Conservation (phyloP, 2,329 filamentous ascomycete genomes). For the Aspergillus ruber region DNA sequence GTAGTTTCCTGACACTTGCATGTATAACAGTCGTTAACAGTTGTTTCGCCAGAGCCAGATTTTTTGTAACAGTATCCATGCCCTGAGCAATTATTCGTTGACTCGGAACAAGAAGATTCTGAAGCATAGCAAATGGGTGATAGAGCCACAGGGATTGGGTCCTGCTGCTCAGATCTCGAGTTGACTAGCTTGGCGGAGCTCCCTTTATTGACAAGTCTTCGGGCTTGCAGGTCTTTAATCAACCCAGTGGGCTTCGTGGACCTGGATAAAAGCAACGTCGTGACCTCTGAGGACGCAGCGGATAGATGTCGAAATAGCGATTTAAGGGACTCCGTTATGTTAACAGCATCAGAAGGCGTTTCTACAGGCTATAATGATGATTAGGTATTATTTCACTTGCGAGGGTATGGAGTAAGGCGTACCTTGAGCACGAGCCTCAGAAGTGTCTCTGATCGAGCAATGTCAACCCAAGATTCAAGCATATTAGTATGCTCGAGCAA, state of each 20-base stretch:
- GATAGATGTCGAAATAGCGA: slow-evolving; percentile 42
- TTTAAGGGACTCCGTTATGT: slow-evolving; percentile 41
- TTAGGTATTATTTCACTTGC: slow-evolving; percentile 8
- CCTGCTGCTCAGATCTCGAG: slow-evolving; percentile 1
- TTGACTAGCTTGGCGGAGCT: slow-evolving; percentile 1
- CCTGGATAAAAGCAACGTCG: slow-evolving; percentile 49
- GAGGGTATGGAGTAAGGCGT: slow-evolving; percentile 7
- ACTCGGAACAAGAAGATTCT: slow-evolving; percentile 59
- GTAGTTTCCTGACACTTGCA: slow-evolving; percentile 66
- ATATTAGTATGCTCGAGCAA: slow-evolving; percentile 33
- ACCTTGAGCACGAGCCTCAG: slow-evolving; percentile 30
- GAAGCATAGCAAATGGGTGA: slow-evolving; percentile 71
- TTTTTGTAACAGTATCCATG: slow-evolving; percentile 72
- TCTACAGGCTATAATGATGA: slow-evolving; percentile 11
- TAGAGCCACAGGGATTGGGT: slow-evolving; percentile 39
- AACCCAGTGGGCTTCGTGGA: background rate
- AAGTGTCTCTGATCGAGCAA: slow-evolving; percentile 13
- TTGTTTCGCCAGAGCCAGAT: slow-evolving; percentile 41
- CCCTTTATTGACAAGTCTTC: slow-evolving; percentile 2
- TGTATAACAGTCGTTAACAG: slow-evolving; percentile 60
- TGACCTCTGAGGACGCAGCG: slow-evolving; percentile 45
- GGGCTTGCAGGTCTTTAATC: background rate
- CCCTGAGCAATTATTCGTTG: slow-evolving; percentile 72
- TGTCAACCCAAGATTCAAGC: slow-evolving; percentile 24
- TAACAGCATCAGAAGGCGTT: slow-evolving; percentile 3